Conservation (phyloP, 345 rosid species). For the Syzygium grande region DNA sequence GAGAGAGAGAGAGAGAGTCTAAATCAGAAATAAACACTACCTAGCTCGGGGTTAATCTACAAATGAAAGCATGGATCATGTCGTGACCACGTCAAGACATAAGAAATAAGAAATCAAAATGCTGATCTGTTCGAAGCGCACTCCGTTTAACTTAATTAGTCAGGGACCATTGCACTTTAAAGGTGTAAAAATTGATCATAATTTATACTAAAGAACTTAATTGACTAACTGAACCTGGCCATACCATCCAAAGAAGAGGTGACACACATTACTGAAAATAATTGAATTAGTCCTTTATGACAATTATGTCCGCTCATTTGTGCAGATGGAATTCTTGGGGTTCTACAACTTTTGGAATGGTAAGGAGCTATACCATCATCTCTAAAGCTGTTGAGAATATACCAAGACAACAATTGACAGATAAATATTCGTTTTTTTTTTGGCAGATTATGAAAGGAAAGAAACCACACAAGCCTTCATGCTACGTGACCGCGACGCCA, state of each 20-base stretch:
- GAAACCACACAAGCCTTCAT: constrained; percentile 21
- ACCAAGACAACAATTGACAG: not conserved
- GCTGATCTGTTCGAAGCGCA: not conserved
- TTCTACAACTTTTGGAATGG: constrained; percentile 59
- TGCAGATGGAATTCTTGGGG: constrained; percentile 62
- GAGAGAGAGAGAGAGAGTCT: not conserved
- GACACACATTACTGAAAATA: not conserved
- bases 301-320: not conserved
- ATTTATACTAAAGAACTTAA: not conserved
- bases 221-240: not conserved
- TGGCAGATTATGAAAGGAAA: constrained; percentile 19
- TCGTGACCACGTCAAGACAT: not conserved
- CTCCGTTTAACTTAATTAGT: not conserved
- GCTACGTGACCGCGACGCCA: constrained; percentile 5
- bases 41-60: not conserved
- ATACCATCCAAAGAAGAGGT: not conserved
- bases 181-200: not conserved
- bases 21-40: not conserved
- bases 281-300: not conserved
- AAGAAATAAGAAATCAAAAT: not conserved
- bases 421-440: not conserved
- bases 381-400: not conserved
- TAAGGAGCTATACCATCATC: constrained; percentile 3
- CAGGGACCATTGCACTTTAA: not conserved
- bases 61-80: not conserved